Evolutionary conservation across 2,329 filamentous ascomycete genomes (phyloP).

Genomic region (Botrytis fragariae): DNA sequence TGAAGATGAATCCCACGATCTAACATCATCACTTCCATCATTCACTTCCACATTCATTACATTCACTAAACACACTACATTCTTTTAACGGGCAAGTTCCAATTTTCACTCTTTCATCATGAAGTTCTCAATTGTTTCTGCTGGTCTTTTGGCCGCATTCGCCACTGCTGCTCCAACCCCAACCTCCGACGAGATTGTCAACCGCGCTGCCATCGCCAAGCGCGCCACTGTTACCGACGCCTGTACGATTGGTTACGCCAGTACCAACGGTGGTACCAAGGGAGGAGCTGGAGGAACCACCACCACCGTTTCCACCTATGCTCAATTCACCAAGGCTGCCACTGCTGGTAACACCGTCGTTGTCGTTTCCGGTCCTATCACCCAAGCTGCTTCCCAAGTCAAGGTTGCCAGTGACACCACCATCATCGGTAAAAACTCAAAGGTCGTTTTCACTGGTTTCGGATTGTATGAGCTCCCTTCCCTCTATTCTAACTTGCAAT

Average conservation of each 20-base stretch:
- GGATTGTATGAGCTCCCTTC: constrained; percentile 7
- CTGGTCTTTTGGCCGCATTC: constrained; percentile 16
- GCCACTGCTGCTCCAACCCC: constrained; percentile 19
- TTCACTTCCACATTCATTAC: constrained; percentile 1
- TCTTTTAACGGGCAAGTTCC: neutral
- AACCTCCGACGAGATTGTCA: constrained; percentile 1
- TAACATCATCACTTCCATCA: neutral
- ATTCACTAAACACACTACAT: neutral
- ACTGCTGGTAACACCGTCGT: constrained; percentile 13
- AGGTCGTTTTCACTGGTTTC: constrained; percentile 8
- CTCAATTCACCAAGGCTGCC: constrained; percentile 36
- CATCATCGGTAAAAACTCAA: constrained; percentile 9
- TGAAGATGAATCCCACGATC: neutral
- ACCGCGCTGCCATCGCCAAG: constrained; percentile 39
- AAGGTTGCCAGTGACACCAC: constrained; percentile 17
- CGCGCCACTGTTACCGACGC: constrained; percentile 43
- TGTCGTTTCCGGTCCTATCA: constrained; percentile 8
- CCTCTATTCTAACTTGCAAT: neutral
- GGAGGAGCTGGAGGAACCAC: constrained; percentile 46
- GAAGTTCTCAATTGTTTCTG: constrained; percentile 15
- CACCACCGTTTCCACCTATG: constrained; percentile 47
- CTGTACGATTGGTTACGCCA: constrained; percentile 45
- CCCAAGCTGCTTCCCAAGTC: constrained; percentile 2
- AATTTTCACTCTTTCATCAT: constrained; percentile 12
- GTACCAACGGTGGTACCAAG: constrained; percentile 45